These are phyloP conservation scores for Quercus cerris DNA, from an alignment of 306 rosid genomes.

Conservation along the genomic window DNA sequence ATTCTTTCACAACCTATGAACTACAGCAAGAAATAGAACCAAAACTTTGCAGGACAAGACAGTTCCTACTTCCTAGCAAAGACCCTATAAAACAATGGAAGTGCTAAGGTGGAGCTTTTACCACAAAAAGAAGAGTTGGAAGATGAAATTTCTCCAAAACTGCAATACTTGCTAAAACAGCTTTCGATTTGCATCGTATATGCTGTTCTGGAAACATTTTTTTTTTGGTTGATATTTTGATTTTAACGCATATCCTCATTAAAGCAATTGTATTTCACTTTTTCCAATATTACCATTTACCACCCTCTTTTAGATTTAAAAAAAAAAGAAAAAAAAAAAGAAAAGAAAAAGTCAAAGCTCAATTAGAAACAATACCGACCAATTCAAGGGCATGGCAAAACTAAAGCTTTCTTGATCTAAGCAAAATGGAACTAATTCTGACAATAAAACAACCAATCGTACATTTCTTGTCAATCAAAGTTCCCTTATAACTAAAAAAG, in stretches of 20 bases:
- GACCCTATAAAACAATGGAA: neutral
- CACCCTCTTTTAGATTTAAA: no score
- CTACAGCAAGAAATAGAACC: neutral
- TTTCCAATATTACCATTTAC: no score
- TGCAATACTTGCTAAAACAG: no score
- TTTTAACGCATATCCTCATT: no score
- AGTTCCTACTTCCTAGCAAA: neutral
- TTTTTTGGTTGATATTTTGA: no score
- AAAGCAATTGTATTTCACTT: no score
- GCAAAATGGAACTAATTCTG: neutral
- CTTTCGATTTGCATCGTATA: no score
- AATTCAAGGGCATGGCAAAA: neutral
- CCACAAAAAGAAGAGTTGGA: neutral
- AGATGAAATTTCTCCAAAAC: no score
- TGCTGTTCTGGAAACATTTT: no score
- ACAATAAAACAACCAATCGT: neutral
- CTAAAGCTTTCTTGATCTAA: neutral
- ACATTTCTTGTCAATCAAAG: neutral
- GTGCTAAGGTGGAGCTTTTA: neutral
- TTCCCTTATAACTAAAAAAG: neutral
- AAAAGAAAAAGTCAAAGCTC: no score
- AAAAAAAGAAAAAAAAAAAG: rapidly evolving
- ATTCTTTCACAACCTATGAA: neutral
- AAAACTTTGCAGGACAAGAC: neutral
- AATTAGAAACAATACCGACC: neutral